Evolutionary conservation across 352 stramenopile species (phyloP).

Genomic region (Phytophthora hibernalis): DNA sequence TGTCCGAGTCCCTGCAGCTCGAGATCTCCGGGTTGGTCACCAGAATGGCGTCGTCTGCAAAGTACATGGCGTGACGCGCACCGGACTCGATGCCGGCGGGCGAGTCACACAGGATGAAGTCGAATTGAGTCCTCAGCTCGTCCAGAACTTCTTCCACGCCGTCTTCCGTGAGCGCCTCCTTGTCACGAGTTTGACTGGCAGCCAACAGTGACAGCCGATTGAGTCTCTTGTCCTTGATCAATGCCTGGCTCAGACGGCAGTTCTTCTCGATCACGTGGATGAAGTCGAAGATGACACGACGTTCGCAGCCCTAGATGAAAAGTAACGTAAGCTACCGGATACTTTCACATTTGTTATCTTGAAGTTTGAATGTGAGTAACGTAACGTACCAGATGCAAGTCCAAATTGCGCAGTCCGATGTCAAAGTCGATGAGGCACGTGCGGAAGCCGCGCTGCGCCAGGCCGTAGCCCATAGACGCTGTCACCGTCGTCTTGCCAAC

Average conservation of each 20-base stretch:
- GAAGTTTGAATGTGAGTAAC: slow-evolving; percentile 10
- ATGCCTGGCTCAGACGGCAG: slow-evolving; percentile 87
- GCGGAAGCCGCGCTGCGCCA: slow-evolving; percentile 82
- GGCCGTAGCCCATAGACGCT: slow-evolving; percentile 86
- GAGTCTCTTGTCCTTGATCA: slow-evolving; percentile 93
- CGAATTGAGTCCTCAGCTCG: slow-evolving; percentile 83
- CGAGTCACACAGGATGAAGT: slow-evolving; percentile 93
- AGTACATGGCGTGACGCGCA: slow-evolving; percentile 93
- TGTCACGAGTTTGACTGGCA: slow-evolving; percentile 92
- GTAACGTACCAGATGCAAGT: slow-evolving; percentile 83
- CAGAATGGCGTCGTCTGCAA: slow-evolving; percentile 93
- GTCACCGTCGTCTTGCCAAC: slow-evolving; percentile 94
- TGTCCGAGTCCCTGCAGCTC: slow-evolving; percentile 93
- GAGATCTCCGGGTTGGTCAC: slow-evolving; percentile 96
- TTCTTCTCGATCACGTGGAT: slow-evolving; percentile 94
- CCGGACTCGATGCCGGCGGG: slow-evolving; percentile 92
- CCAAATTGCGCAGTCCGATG: slow-evolving; percentile 93
- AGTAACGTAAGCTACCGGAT: slow-evolving; percentile 10
- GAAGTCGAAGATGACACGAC: slow-evolving; percentile 95
- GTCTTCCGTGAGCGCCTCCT: slow-evolving; percentile 90
- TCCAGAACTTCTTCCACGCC: slow-evolving; percentile 88
- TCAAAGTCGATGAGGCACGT: slow-evolving; percentile 96
- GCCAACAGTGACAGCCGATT: slow-evolving; percentile 87
- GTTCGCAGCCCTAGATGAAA: slow-evolving; percentile 74
- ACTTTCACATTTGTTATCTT: neutral